Base-by-base conservation (phyloP, 2,329 filamentous ascomycete genomes). In the Neodidymelliopsis sp. region DNA sequence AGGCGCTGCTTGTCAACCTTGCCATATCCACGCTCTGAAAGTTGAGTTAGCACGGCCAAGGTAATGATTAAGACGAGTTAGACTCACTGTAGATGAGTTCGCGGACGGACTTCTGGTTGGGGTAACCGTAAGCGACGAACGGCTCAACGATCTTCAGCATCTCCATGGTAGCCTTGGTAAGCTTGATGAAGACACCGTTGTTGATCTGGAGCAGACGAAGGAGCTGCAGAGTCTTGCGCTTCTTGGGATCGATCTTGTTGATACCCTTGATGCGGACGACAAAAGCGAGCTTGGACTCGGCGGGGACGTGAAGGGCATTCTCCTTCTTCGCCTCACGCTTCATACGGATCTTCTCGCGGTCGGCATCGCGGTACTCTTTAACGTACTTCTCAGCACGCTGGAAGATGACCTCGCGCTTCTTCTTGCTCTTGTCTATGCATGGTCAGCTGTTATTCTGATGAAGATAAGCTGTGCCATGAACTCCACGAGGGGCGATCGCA, bases 161-260 rank as follows among this genome's bases (percentile, higher is more conserved):
- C 86, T 97, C 92, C 55, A 73, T 86, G 73, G 93, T 97, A 65
- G 94, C 94, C 89, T 97, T 99, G 82, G 92, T 97, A 75, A 97
- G 84, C 75, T 87, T 88, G 81, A 99, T 84, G 83, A 99, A 99
- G 79, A 97, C 91, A 80, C 93, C 94, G 80, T 96, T 97, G 90
- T 99, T 99, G 89, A 99, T 99, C 85, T 99, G 94, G 73, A 99
- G 88, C 65, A 99, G 91, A 84, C 94, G 93, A 77, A 99, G 92
- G 57, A 99, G 90, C 83, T 99, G 94, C 71, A 99, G 87, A 75
- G 96, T 97, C 88, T 99, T 99, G 85, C 94, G 92, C 80, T 95
- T 95, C 90, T 99, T 97, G 71, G 94, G 94, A 77, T 95, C 87
- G 73, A 99, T 97, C 90, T 99, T 99, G 90, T 97, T 97, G 91